These are phyloP conservation scores for Stagonosporopsis chrysanthemi DNA, from an alignment of 2,329 filamentous ascomycete genomes.

Conservation along the genomic window DNA sequence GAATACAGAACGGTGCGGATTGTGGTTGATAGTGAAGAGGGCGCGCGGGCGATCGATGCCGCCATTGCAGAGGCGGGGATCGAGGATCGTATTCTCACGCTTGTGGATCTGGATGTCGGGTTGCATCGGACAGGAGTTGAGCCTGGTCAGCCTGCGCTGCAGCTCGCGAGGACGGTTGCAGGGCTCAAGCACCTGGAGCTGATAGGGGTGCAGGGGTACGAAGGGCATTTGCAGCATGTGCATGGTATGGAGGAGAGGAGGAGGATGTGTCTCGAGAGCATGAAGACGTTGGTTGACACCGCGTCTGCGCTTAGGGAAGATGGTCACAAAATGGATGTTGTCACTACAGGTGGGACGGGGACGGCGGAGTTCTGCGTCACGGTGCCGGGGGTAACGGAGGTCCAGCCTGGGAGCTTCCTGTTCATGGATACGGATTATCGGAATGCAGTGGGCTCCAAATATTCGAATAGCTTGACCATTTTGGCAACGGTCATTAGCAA, in stretches of 20 bases:
- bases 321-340: conserved; percentile 57
- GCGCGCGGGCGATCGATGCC: conserved; percentile 56
- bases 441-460: conserved; percentile 59
- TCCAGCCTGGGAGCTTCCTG: conserved; percentile 64
- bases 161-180: conserved; percentile 52
- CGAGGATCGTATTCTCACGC: conserved; percentile 49
- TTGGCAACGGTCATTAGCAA: conserved; percentile 59
- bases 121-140: conserved; percentile 59
- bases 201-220: conserved; percentile 62
- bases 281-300: conserved; percentile 55
- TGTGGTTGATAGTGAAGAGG: conserved; percentile 58
- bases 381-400: conserved; percentile 60
- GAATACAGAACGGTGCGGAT: conserved; percentile 52
- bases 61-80: conserved; percentile 51
- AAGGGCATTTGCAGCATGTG: conserved; percentile 62
- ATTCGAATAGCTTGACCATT: conserved; percentile 59
- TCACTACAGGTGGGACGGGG: conserved; percentile 62
- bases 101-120: conserved; percentile 61
- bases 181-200: conserved; percentile 51
- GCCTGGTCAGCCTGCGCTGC: conserved; percentile 51
- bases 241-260: conserved; percentile 55
- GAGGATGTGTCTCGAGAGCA: conserved; percentile 55
- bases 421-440: conserved; percentile 67
- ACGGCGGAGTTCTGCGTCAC: conserved; percentile 62
- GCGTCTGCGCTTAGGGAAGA: conserved; percentile 53